Evolutionary conservation across 768 basidiomycete genomes (phyloP).

Genomic region (Boletus sensibilis): DNA sequence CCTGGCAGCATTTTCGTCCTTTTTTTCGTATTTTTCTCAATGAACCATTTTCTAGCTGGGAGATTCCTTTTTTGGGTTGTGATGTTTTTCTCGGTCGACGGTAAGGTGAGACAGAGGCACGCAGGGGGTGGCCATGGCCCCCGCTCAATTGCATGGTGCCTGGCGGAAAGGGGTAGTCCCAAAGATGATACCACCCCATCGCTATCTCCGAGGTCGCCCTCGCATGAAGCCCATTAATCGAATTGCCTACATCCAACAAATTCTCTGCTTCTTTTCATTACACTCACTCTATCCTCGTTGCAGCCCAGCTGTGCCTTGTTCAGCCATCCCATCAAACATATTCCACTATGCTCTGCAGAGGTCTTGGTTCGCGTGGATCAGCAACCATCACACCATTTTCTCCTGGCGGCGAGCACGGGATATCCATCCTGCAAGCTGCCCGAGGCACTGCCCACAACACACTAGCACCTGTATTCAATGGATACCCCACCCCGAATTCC

Average conservation of each 20-base stretch:
- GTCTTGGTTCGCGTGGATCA: conserved; percentile 18
- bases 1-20: conserved; percentile 27
- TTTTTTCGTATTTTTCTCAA: conserved; percentile 4
- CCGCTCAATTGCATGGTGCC: neutral
- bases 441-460: conserved; percentile 8
- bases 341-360: conserved; percentile 1
- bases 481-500: neutral
- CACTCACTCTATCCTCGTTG: conserved; percentile 1
- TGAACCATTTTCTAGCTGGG: neutral
- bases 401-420: neutral
- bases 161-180: neutral
- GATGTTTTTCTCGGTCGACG: neutral
- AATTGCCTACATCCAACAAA: neutral
- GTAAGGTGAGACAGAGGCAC: conserved; percentile 8
- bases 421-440: neutral
- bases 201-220: neutral
- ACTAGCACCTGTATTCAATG: neutral
- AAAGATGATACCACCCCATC: conserved; percentile 6
- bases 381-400: neutral
- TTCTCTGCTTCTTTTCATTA: conserved; percentile 3
- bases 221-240: neutral
- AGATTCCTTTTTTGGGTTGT: neutral
- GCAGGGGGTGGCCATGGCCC: neutral
- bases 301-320: conserved; percentile 6
- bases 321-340: neutral